These are phyloP conservation scores for Leccinum aurantiacum DNA, from an alignment of 768 basidiomycete species.

Conservation along the genomic window DNA sequence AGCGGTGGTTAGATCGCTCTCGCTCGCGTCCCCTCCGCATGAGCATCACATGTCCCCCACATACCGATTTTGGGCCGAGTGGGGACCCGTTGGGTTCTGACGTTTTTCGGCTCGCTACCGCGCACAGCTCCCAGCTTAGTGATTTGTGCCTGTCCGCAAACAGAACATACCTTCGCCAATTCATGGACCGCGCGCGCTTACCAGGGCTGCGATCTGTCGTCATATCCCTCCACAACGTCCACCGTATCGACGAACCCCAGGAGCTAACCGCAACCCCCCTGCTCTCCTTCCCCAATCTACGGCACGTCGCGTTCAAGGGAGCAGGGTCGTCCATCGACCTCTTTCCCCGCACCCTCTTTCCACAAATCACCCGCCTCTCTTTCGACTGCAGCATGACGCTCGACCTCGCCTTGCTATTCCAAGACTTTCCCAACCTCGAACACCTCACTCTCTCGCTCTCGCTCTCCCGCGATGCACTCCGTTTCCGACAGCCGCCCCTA, in stretches of 20 bases:
- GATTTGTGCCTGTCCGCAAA: constrained; percentile 21
- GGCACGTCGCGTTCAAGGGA: constrained; percentile 17
- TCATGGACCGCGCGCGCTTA: constrained; percentile 15
- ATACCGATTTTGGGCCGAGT: constrained; percentile 18
- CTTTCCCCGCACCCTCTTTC: constrained; percentile 17
- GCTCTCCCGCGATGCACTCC: constrained; percentile 12
- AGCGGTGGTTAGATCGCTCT: constrained; percentile 23
- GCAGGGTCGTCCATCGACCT: constrained; percentile 9
- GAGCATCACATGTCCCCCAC: constrained; percentile 19
- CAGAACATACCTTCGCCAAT: constrained; percentile 19
- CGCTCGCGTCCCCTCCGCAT: constrained; percentile 25
- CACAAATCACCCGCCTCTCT: constrained; percentile 26
- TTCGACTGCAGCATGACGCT: constrained; percentile 20
- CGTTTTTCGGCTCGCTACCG: constrained; percentile 20
- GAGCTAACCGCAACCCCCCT: neutral
- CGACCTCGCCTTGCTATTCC: constrained; percentile 21
- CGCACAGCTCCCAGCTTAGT: constrained; percentile 22
- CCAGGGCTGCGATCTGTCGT: constrained; percentile 16
- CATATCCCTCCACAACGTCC: constrained; percentile 16
- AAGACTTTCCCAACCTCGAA: constrained; percentile 18
- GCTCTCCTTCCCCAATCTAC: constrained; percentile 19
- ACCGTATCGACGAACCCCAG: constrained; percentile 4
- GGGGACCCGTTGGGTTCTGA: constrained; percentile 11
- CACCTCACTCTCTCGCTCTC: constrained; percentile 18
- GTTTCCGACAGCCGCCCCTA: constrained; percentile 9